These are phyloP conservation scores for Deuterostichococcus epilithicus DNA, from an alignment of 139 green algal species.

Conservation along the genomic window DNA sequence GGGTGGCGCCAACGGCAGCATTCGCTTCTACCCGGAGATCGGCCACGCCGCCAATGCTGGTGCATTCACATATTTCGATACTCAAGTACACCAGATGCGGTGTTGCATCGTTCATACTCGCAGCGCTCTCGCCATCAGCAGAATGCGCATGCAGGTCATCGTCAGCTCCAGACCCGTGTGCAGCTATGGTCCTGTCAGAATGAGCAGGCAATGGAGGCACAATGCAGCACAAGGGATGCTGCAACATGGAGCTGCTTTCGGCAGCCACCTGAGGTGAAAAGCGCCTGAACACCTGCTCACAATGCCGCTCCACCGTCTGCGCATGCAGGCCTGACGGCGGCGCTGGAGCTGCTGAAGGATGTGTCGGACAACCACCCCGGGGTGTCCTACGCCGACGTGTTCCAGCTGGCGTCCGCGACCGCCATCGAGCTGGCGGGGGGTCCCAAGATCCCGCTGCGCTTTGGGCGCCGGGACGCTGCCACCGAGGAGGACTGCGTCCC, in stretches of 20 bases:
- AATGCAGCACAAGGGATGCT: no score
- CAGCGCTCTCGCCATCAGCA: no score
- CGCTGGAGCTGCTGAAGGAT: slow-evolving; percentile 36
- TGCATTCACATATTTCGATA: slow-evolving; percentile 13
- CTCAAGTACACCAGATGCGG: no score
- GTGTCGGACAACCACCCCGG: slow-evolving; percentile 50
- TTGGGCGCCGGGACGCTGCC: slow-evolving; percentile 69
- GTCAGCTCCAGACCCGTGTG: no score
- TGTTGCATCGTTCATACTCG: no score
- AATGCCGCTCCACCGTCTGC: no score
- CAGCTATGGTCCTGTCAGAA: no score
- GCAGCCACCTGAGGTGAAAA: no score
- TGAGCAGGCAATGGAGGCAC: no score
- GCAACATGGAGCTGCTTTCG: no score
- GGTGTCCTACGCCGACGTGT: slow-evolving; percentile 63
- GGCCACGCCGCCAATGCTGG: slow-evolving; percentile 79
- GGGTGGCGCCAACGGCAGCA: slow-evolving; percentile 78
- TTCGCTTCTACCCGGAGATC: slow-evolving; percentile 88
- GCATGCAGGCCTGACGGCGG: slow-evolving; percentile 32
- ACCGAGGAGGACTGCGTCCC: slow-evolving; percentile 50
- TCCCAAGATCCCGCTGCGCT: slow-evolving; percentile 82
- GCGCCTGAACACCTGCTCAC: no score
- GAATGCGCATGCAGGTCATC: no score
- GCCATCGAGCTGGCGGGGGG: slow-evolving; percentile 71
- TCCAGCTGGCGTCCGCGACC: slow-evolving; percentile 57